Evolutionary conservation across 805 yeast species (phyloP).

Genomic region (Wickerhamomyces hampshirensis): DNA sequence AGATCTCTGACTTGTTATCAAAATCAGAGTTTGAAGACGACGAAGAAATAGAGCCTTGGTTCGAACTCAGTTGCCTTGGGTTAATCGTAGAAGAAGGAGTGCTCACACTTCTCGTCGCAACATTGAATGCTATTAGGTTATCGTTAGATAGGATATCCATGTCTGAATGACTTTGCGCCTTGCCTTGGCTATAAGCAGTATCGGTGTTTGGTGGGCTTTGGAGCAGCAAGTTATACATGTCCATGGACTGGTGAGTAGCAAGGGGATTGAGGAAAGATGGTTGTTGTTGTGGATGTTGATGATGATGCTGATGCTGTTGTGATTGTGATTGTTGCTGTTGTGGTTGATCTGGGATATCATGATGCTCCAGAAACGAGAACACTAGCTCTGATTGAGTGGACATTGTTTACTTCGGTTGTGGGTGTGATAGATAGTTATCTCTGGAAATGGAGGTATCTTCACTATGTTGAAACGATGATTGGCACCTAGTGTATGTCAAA

Average conservation of each 20-base stretch:
- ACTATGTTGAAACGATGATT: no score
- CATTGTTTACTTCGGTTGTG: constrained; percentile 2
- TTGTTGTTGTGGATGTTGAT: no score
- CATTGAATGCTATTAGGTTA: neutral
- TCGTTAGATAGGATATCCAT: neutral
- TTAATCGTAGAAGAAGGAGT: constrained; percentile 11
- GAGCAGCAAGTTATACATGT: constrained; percentile 5
- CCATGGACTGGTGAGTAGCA: neutral
- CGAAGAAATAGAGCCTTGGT: constrained; percentile 7
- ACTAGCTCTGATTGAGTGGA: constrained; percentile 6
- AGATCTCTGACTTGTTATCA: constrained; percentile 1
- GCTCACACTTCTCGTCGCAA: neutral
- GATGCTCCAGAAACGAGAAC: constrained; percentile 4
- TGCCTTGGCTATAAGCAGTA: neutral
- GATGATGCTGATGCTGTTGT: no score
- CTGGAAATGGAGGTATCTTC: no score
- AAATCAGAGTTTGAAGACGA: constrained; percentile 2
- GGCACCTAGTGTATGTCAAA: no score
- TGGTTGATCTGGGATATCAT: neutral
- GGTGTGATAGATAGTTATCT: no score
- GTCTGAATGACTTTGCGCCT: neutral
- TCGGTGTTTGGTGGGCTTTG: constrained; percentile 1
- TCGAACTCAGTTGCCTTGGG: constrained; percentile 15
- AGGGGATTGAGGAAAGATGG: neutral
- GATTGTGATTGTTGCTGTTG: neutral